phyloP scores from a whole-genome alignment of 257 asterid genomes.

The Ligustrum vulgare region DNA sequence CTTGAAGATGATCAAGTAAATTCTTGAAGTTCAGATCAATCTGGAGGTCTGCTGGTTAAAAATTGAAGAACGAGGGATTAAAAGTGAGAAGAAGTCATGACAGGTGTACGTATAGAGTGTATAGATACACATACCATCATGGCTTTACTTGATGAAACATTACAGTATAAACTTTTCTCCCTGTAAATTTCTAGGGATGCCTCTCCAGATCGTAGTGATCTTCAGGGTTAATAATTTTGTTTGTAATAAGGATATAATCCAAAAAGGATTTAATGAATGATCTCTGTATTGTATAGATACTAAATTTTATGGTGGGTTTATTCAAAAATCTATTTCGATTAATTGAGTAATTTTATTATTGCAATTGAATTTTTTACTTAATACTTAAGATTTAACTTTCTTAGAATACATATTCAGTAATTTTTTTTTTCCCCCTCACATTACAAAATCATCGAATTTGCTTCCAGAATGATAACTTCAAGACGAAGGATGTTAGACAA shows the following conservation, averaged over 20 bases:
- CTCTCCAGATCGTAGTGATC: neutral
- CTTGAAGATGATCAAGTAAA: slow-evolving; percentile 14
- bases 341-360: neutral
- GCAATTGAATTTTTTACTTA: neutral
- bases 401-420: too few species aligned
- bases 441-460: too few species aligned
- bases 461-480: too few species aligned
- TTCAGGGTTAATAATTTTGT: slow-evolving; percentile 19
- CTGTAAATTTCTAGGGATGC: neutral
- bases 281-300: neutral
- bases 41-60: neutral
- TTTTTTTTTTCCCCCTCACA: too few species aligned
- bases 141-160: neutral
- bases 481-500: too few species aligned
- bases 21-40: neutral
- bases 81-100: neutral
- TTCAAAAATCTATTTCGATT: neutral
- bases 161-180: neutral
- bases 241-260: slow-evolving; percentile 11
- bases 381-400: neutral
- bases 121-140: neutral
- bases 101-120: neutral
- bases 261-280: neutral
- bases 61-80: neutral
- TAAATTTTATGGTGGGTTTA: neutral